Evolutionary conservation across 2,329 filamentous ascomycete genomes (phyloP).

Genomic region (Fusarium pseudocircinatum): DNA sequence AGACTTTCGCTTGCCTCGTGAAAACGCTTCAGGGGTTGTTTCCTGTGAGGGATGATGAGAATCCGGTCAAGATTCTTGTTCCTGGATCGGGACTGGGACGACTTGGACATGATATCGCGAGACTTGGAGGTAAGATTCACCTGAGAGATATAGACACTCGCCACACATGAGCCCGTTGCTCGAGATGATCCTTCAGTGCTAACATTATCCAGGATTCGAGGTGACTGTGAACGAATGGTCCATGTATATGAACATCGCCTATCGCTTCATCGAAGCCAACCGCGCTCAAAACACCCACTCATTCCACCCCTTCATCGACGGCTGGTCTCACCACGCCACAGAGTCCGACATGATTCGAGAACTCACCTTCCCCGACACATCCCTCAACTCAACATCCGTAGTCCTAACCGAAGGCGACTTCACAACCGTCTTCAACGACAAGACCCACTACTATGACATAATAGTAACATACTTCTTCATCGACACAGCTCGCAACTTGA

Average conservation of each 20-base stretch:
- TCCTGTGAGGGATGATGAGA: slow-evolving; percentile 32
- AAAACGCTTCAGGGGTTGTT: slow-evolving; percentile 47
- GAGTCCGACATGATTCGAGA: slow-evolving; percentile 57
- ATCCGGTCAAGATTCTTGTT: slow-evolving; percentile 53
- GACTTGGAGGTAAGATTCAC: slow-evolving; percentile 48
- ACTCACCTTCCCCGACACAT: slow-evolving; percentile 57
- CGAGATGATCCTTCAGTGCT: not conserved
- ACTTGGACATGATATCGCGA: slow-evolving; percentile 61
- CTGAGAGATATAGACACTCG: not conserved
- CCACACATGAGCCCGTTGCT: rapidly evolving
- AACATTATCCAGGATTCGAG: slow-evolving; percentile 51
- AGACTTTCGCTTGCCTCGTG: slow-evolving; percentile 53
- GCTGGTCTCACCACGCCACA: slow-evolving; percentile 65
- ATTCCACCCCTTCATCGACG: slow-evolving; percentile 63
- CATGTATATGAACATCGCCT: slow-evolving; percentile 65
- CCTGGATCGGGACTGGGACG: slow-evolving; percentile 64
- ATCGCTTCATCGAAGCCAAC: slow-evolving; percentile 57
- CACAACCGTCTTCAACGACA: slow-evolving; percentile 51
- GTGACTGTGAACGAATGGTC: slow-evolving; percentile 68
- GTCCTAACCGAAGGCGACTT: slow-evolving; percentile 67
- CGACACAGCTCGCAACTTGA: slow-evolving; percentile 66
- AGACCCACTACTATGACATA: slow-evolving; percentile 54
- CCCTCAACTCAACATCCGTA: slow-evolving; percentile 49
- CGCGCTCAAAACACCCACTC: slow-evolving; percentile 37
- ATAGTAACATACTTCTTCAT: slow-evolving; percentile 69